Base-by-base conservation (phyloP, 1,139 yeast species). In the Nadsonia starkeyi-henricii region DNA sequence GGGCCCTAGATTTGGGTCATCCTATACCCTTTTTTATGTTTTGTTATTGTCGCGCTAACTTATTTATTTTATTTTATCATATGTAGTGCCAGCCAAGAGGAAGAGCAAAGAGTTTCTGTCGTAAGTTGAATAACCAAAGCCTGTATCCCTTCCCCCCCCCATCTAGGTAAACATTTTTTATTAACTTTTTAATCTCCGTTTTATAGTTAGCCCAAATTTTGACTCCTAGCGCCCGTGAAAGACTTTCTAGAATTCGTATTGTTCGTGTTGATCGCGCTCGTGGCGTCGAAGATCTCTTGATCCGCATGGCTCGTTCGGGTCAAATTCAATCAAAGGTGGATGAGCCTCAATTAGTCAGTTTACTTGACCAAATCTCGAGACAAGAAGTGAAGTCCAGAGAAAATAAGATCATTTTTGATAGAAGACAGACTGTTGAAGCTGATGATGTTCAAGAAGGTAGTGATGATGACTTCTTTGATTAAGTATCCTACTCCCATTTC, bases 201-300 rank as follows among this genome's bases (percentile, higher is more conserved):
- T n/a, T n/a, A n/a, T 47, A 64, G 66, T 67, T 89, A 49, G 74
- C 85, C 2, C 89, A 84, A 56, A 74, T 85, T 17, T 69, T 91
- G 46, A 85, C 84, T 51, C 80, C 88, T 7, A 78, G 75, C 47
- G 98, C 97, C 1, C 73, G 95, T 48, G 97, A 91, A 63, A 73
- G 98, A 54, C 72, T 91, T 49, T 78, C 91, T 37, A 72, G 98
- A 51, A 95, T 91, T 30, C 72, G 89, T 44, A 77, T 91, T 60
- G 98, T 91, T 43, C 76, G 91, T 59, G 93, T 94, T 1, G 97
- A 91, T 51, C 72, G 97, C 48, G 97, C 95, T 1, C 75, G 77
- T 46, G 85, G 85, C 64, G 96, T 89, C n/a, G 97, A 91, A 61
- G 80, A 81, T 54, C 78, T 89, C 59, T 67, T 91, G 45, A 66